Evolutionary conservation across 192 early-diverging fungal species (phyloP), one percentile per base, ranked within the genome.

Genomic region (Gonapodya prolifera): DNA sequence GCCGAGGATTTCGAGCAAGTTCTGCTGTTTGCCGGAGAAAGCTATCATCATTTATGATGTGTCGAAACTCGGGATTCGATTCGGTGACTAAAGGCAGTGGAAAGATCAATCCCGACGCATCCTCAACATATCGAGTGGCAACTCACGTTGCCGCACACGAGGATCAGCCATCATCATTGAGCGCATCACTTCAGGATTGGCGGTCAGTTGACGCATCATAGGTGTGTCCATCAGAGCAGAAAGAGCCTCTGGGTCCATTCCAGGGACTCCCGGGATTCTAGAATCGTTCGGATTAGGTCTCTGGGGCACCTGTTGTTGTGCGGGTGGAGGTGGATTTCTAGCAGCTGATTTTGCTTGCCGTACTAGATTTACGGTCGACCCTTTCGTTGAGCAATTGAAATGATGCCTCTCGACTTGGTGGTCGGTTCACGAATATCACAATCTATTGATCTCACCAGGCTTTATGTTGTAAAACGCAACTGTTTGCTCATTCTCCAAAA

Each of bases 1-100:
- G 76, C 70, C 87, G 86, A 8, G 89, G 89, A 73, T 90, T 90
- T 69, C 87, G 79, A 34, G 61, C 32, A 28, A 76, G 28, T 30
- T 71, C 34, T 35, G 34, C 61, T 75, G 79, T 82, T 75, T 90
- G 89, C 34, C 88, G 84, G 30, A 90, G 82, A 71, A 90, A 90
- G 0, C 85, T 79, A 28, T 87, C 87, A 75, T 90, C 88, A 75
- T 86, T 88, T 75, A 90, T 86, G 69, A 73, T 18, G 16, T 73
- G 18, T 18, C 71, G 87, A 35, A 90, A 81, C 70, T 90, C 89
- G 33, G 89, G 89, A 69, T 90, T 88, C 69, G 85, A 82, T 35
- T 90, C 89, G 23, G 45, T 23, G 8, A 61, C 45, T 61, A 23
- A 61, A 61, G n/a, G n/a, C n/a, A n/a, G n/a, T n/a, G n/a, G n/a